Evolutionary conservation across 169 alveolate species (phyloP), one percentile per base, ranked within the genome.

Genomic region (Fabrea salina): DNA sequence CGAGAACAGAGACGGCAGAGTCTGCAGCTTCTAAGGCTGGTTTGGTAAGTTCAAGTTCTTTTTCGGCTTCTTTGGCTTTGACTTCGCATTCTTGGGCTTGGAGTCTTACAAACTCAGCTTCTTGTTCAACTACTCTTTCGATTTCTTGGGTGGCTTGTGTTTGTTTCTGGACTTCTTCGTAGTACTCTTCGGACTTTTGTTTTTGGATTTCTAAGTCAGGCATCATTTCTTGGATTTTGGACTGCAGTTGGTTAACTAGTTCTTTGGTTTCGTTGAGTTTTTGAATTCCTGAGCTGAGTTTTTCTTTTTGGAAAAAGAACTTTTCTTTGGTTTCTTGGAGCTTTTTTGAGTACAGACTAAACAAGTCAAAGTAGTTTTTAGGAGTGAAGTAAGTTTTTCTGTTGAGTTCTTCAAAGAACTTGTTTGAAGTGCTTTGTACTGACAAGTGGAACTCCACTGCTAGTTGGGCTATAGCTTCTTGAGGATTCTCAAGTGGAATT

Each of bases 131-230:
- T 32, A 86, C 89, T 51, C 84, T 95, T 53, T 90, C 84, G 39
- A 92, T 89, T 68, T 90, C 87, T 37, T 90, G 95, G 27, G 96
- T 92, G 66, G 88, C 94, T 7, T 88, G 93, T n/a, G 93, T 84
- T 54, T 91, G 92, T 74, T 80, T 71, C 30, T 79, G 87, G 33
- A 92, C 96, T 2, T 51, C 79, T 19, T 82, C 80, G 54, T 80
- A 80, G 37, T 84, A 89, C 71, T 85, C 79, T 5, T 87, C 96
- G 4, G 93, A 83, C 57, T 82, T 84, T 80, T 87, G 86, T 50
- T 89, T 66, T n/a, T 88, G 74, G 43, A 79, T 79, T 76, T 89
- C 82, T 33, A 89, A 71, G 53, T 82, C 88, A 11, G 95, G 74
- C 41, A 90, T 58, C 41, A 87, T 84, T 57, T 85, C 87, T 25